Percentiles rank a stretch among this genome's conserved stretches.
Conservation (phyloP, 2,329 filamentous ascomycete genomes). For the Thyridium curvatum region DNA sequence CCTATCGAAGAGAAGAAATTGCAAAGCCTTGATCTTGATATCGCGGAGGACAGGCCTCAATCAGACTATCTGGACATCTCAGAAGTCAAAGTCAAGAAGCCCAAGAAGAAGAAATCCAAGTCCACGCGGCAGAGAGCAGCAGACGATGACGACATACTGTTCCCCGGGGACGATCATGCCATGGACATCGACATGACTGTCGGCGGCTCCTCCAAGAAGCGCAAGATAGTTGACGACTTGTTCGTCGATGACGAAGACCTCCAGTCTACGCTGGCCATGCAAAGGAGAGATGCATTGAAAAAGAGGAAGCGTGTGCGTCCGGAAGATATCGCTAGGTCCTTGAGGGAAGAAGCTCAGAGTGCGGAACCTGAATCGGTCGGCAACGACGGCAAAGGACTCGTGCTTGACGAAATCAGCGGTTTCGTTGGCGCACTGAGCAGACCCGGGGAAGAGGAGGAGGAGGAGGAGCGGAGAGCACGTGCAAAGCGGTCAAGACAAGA, state of each 20-base stretch:
- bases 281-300: conserved; percentile 78
- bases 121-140: conserved; percentile 62
- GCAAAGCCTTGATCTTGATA: conserved; percentile 71
- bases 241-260: conserved; percentile 91
- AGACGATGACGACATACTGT: conserved; percentile 55
- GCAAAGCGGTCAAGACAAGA: conserved; percentile 33
- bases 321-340: conserved; percentile 77
- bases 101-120: conserved; percentile 85
- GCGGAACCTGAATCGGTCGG: conserved; percentile 38
- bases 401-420: conserved; percentile 95
- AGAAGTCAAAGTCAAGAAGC: conserved; percentile 88
- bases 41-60: conserved; percentile 53
- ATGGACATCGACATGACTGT: conserved; percentile 75
- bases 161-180: conserved; percentile 39
- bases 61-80: conserved; percentile 88
- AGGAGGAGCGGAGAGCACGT: conserved; percentile 45
- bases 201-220: conserved; percentile 47
- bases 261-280: conserved; percentile 77
- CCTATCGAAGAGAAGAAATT: conserved; percentile 55
- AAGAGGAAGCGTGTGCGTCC: conserved; percentile 84
- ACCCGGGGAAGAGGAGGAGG: conserved; percentile 48
- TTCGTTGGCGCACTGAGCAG: conserved; percentile 84
- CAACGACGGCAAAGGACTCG: conserved; percentile 51
- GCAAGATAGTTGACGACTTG: conserved; percentile 56
- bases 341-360: conserved; percentile 58